Evolutionary conservation across 208 protist genomes (phyloP).

Genomic region (Acanthamoeba rhysodes): DNA sequence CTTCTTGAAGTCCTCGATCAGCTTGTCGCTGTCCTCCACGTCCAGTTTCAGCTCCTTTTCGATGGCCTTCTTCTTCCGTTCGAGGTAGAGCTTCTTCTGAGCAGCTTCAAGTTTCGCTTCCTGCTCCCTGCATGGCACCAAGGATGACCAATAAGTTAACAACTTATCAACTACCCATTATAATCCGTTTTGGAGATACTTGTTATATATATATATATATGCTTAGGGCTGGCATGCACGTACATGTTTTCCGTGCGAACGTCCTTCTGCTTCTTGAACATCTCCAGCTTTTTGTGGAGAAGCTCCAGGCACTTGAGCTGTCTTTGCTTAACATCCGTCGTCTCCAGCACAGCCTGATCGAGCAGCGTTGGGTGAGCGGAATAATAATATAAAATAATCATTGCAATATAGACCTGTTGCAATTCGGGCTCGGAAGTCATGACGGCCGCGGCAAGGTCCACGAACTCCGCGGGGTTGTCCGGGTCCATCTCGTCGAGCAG

Average conservation of each 20-base stretch:
- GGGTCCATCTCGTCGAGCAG: slow-evolving; percentile 76
- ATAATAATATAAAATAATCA: no score
- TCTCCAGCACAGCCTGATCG: slow-evolving; percentile 37
- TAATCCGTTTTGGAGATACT: no score
- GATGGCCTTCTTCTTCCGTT: slow-evolving; percentile 87
- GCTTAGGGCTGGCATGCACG: no score
- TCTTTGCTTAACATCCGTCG: slow-evolving; percentile 33
- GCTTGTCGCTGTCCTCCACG: slow-evolving; percentile 90
- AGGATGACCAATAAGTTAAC: no score
- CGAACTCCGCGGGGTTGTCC: slow-evolving; percentile 67
- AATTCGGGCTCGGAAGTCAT: slow-evolving; percentile 52
- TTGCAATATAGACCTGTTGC: slow-evolving; percentile 43
- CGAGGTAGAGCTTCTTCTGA: slow-evolving; percentile 83
- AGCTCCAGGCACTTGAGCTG: slow-evolving; percentile 41
- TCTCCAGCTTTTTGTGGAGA: slow-evolving; percentile 9
- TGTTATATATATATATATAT: no score
- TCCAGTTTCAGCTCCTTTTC: slow-evolving; percentile 87
- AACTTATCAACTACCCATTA: no score
- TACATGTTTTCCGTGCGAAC: not conserved
- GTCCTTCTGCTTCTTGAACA: slow-evolving; percentile 22
- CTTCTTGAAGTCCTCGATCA: slow-evolving; percentile 87
- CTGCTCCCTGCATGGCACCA: slow-evolving; percentile 46
- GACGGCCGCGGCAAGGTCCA: slow-evolving; percentile 67
- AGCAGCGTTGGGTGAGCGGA: no score
- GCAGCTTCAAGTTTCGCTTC: slow-evolving; percentile 72